phyloP scores from a whole-genome alignment of 2,329 filamentous ascomycete genomes.

The Epichloe bromicola region DNA sequence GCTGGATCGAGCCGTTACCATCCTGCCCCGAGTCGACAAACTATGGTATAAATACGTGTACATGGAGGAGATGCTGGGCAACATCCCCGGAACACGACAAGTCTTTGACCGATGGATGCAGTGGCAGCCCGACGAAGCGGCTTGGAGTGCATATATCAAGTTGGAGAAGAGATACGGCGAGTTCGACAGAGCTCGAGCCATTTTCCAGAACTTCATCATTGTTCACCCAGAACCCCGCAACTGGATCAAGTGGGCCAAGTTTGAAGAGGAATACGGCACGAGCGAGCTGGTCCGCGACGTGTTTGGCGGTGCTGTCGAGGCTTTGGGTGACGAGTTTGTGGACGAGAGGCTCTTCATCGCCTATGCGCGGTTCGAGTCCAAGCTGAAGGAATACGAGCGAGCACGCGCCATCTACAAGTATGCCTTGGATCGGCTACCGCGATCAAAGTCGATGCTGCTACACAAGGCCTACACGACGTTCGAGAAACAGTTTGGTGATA shows the following conservation, averaged over 20 bases:
- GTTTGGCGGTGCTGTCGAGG: slow-evolving; percentile 77
- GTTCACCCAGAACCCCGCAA: slow-evolving; percentile 91
- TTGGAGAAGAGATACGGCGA: slow-evolving; percentile 92
- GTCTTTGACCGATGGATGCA: slow-evolving; percentile 98
- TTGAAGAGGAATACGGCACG: slow-evolving; percentile 91
- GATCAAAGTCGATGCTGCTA: slow-evolving; percentile 70
- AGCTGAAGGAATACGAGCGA: slow-evolving; percentile 89
- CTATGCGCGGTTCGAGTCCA: slow-evolving; percentile 89
- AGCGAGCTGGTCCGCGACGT: slow-evolving; percentile 87
- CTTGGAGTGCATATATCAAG: slow-evolving; percentile 94
- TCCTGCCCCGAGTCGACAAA: slow-evolving; percentile 84
- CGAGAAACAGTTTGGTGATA: slow-evolving; percentile 94
- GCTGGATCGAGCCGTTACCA: slow-evolving; percentile 86
- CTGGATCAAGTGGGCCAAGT: slow-evolving; percentile 98
- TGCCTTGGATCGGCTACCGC: slow-evolving; percentile 78
- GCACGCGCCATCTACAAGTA: slow-evolving; percentile 95
- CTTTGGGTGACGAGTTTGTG: slow-evolving; percentile 85
- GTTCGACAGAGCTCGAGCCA: slow-evolving; percentile 75
- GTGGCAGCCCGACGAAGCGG: slow-evolving; percentile 93
- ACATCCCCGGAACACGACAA: slow-evolving; percentile 80
- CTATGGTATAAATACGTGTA: slow-evolving; percentile 99
- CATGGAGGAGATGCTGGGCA: slow-evolving; percentile 95
- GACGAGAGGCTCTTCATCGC: slow-evolving; percentile 93
- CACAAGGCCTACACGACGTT: slow-evolving; percentile 96
- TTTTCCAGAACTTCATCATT: slow-evolving; percentile 81